Conservation (phyloP, 768 basidiomycete species). For the Cyclocybe aegerita region DNA sequence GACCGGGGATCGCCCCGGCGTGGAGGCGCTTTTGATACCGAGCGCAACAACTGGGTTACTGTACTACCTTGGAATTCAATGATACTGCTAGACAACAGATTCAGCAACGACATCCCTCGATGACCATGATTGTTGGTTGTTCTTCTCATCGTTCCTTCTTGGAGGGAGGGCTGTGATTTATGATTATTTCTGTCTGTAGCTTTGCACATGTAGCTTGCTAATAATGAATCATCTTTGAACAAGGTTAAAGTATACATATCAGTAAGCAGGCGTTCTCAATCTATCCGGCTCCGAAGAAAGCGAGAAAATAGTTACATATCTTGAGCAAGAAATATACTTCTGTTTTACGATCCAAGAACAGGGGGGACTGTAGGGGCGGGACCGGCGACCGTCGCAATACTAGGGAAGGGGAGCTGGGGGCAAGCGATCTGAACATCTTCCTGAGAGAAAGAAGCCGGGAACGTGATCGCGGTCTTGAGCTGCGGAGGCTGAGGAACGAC, state of each 20-base stretch:
- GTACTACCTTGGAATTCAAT: constrained; percentile 14
- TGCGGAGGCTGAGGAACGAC: constrained; percentile 19
- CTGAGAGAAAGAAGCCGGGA: constrained; percentile 9
- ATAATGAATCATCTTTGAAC: too few relatives aligned
- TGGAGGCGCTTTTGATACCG: constrained; percentile 4
- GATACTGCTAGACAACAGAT: constrained; percentile 7
- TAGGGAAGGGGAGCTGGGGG: constrained; percentile 13
- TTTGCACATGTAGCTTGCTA: too few relatives aligned
- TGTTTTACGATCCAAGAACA: constrained; percentile 4
- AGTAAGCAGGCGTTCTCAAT: too few relatives aligned
- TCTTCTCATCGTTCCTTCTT: not conserved
- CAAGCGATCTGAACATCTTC: constrained; percentile 6
- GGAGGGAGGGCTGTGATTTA: not conserved
- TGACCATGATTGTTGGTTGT: not conserved
- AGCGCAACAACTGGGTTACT: constrained; percentile 7
- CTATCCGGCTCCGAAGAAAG: too few relatives aligned
- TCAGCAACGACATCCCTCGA: not conserved
- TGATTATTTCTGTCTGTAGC: not conserved
- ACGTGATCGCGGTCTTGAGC: constrained; percentile 20
- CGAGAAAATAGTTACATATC: too few relatives aligned
- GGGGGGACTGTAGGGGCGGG: constrained; percentile 19
- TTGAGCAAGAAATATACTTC: not conserved
- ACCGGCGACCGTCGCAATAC: constrained; percentile 18
- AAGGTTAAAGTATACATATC: too few relatives aligned
- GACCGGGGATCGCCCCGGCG: not conserved